Base-by-base conservation (phyloP, 1,139 yeast genomes). In the Saccharomyces hybrid region DNA sequence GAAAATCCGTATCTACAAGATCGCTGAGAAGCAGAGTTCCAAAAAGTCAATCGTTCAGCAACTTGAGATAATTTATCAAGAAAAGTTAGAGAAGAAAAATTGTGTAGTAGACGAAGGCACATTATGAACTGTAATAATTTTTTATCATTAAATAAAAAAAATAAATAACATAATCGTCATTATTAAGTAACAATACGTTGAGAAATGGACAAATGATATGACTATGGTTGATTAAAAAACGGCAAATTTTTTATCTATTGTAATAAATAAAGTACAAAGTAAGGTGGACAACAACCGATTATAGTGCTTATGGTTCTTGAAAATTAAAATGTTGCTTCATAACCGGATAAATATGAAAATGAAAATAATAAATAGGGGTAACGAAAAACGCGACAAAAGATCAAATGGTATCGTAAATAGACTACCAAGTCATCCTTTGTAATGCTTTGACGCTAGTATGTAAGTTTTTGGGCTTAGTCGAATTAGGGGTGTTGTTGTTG, bases 361-460 rank as follows among this genome's bases (percentile, higher is more conserved):
- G 47, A 48, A 48, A 51, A 51, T 50, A 32, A 51, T 34, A 47
- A 48, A 23, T 49, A 28, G 32, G 8, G 53, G 32, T n/a, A 7
- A 11, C 31, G 16, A n/a, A n/a, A 31, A 27, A 14, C 14, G 32
- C 38, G 23, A 20, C 38, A 26, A 41, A 26, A 28, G 25, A 14
- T 3, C 25, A 38, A 13, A 20, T 11, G 47, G 14, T 23, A 13
- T 30, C 56, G 71, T 75, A 5, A 65, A 71, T 47, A 64, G 62
- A 51, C 66, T 82, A 53, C 74, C 76, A 57, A 70, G 64, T 59
- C 52, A 67, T 67, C 52, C 61, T 63, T 55, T 67, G 68, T 49
- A 67, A 55, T 20, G 61, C 63, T 54, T 61, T 64, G 5, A 67
- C 65, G 49, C 64, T 63, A 16, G 70, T 64, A 55, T 67, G 67